phyloP scores from a whole-genome alignment of 2,329 filamentous ascomycete species.

The Botrytis tulipae region DNA sequence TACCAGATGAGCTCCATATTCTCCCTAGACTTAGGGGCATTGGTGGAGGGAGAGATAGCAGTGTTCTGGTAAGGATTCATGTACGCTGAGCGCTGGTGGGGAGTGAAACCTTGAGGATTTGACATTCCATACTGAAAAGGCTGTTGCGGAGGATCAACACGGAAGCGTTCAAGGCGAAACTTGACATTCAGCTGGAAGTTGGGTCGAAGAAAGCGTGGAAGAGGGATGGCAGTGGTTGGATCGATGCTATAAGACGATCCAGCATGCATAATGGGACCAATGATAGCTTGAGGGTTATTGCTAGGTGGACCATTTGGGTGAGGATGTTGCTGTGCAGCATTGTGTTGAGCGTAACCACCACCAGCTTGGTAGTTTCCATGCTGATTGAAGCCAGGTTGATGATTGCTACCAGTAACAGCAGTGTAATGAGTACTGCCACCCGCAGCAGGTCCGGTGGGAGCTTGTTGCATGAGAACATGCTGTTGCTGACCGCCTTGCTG shows the following conservation, averaged over 20 bases:
- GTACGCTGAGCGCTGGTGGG: background rate
- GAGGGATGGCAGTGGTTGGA: background rate
- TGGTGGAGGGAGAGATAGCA: background rate
- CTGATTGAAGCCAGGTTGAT: background rate
- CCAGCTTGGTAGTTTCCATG: background rate
- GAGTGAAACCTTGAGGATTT: background rate
- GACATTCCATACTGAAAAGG: background rate
- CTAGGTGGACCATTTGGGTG: background rate
- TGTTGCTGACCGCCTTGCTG: background rate
- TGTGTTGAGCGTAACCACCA: background rate
- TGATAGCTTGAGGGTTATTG: background rate
- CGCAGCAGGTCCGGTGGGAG: background rate
- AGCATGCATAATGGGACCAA: background rate
- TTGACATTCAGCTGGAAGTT: constrained; percentile 2
- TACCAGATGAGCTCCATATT: background rate
- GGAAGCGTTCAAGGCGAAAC: constrained; percentile 12
- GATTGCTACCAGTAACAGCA: background rate
- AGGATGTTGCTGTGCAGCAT: background rate
- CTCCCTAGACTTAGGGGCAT: background rate
- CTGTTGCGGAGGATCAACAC: background rate
- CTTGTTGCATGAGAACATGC: background rate
- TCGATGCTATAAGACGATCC: background rate
- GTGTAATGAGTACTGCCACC: background rate
- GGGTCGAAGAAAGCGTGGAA: background rate
- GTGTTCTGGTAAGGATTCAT: background rate